Conservation (phyloP, 441 rosid species). For the Erodium texanum region DNA sequence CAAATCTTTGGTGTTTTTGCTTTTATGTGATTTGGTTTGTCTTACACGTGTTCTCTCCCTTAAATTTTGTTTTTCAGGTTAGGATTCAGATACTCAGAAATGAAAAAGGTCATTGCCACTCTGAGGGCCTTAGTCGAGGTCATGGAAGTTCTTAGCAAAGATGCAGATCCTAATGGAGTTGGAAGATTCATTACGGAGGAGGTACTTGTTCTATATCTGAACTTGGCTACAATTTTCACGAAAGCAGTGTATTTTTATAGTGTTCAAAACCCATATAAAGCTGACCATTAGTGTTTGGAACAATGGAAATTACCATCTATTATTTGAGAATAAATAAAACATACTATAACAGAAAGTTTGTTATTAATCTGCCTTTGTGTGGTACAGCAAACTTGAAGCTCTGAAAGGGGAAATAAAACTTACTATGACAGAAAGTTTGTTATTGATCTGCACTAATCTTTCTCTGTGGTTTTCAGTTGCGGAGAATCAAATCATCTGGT, state of each 20-base stretch:
- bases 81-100: slow-evolving; percentile 38
- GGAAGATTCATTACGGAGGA: slow-evolving; percentile 82
- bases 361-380: slow-evolving; percentile 3
- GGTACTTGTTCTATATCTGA: slow-evolving; percentile 37
- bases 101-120: slow-evolving; percentile 80
- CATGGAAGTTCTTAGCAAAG: slow-evolving; percentile 82
- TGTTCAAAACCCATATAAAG: neutral
- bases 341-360: too few species aligned
- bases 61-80: slow-evolving; percentile 22
- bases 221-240: slow-evolving; percentile 6
- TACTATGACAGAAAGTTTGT: neutral
- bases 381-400: neutral
- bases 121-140: slow-evolving; percentile 86
- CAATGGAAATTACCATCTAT: neutral
- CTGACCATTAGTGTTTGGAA: neutral
- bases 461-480: slow-evolving; percentile 46
- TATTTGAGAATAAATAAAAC: neutral
- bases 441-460: slow-evolving; percentile 6
- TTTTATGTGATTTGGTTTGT: neutral
- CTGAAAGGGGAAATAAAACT: neutral
- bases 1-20: neutral
- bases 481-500: slow-evolving; percentile 58
- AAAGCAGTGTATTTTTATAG: slow-evolving; percentile 5
- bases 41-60: neutral
- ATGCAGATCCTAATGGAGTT: slow-evolving; percentile 85